Base-by-base conservation (phyloP, 768 basidiomycete species). In the Trametes gibbosa region DNA sequence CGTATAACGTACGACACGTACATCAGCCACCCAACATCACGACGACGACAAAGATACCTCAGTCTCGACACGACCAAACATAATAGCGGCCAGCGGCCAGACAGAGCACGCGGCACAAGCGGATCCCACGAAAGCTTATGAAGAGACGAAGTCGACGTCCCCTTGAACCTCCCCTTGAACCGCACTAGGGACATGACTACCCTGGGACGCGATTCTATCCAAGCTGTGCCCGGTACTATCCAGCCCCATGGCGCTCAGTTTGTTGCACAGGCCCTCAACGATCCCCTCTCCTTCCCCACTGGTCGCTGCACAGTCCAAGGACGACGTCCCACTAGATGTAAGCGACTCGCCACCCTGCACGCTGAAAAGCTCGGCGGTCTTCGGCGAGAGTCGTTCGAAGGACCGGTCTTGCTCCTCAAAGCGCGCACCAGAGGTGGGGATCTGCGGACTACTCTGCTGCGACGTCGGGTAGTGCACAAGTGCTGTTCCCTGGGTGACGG, bases 381-480 rank as follows among this genome's bases (percentile, higher is more conserved):
- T 85, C 16, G 76, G 77, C 4, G 75, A 76, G 1, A 79, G 77
- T 41, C 83, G 74, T 62, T 84, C 81, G 58, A 74, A 81, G 13
- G 67, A 70, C 19, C 69, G 69, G 43, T 85, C 84, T 21, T 63
- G 64, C 3, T 84, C 84, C 29, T 81, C 83, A 29, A 74, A 59
- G 53, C 75, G 75, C 1, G 62, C 58, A 29, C 65, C 63, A 9
- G 50, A 51, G 40, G 51, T 58, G 21, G 68, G 58, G 50, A 66
- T 67, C 62, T 56, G 63, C 50, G 65, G 51, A 46, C 64, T 58
- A 42, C 49, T 47, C 35, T 47, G 19, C 37, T 64, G 65, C 29
- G 68, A 62, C 62, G 70, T 71, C 19, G 73, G 68, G 64, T 78
- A 77, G 53, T 75, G 76, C 24, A 77, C 73, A 14, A 75, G 68